Percentiles rank a stretch among this genome's conserved stretches.
Evolutionary conservation across 2,329 filamentous ascomycete genomes (phyloP).

Genomic region (Dryadomyces quercus-mongolicae): DNA sequence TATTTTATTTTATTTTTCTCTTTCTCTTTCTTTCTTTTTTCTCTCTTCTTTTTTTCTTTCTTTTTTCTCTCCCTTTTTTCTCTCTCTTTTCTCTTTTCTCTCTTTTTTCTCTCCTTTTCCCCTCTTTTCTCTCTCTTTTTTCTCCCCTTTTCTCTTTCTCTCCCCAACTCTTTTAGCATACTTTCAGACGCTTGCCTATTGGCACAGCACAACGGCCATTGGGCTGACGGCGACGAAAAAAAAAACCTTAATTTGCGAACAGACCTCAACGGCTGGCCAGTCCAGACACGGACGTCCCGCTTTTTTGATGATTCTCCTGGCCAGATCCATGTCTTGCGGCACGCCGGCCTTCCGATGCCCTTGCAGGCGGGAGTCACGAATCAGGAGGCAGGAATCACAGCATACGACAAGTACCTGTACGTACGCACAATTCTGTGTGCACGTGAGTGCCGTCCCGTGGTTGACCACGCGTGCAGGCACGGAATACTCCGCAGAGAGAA

Average conservation of each 20-base stretch:
- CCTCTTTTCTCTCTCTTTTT: neutral
- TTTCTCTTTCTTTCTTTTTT: too few relatives aligned
- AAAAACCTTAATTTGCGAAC: neutral
- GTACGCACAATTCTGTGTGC: too few relatives aligned
- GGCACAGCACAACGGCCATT: neutral
- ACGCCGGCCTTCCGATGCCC: too few relatives aligned
- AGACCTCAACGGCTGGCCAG: too few relatives aligned
- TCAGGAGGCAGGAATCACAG: too few relatives aligned
- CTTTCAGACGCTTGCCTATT: too few relatives aligned
- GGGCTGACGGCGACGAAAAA: neutral
- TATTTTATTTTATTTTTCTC: neutral
- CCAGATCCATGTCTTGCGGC: too few relatives aligned
- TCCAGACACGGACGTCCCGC: neutral
- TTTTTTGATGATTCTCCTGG: neutral
- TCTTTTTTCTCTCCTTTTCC: neutral
- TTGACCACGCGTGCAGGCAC: too few relatives aligned
- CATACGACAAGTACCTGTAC: too few relatives aligned
- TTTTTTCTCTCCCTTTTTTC: neutral
- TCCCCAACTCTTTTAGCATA: neutral
- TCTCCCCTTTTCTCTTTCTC: neutral
- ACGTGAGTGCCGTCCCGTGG: too few relatives aligned
- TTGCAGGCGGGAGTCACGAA: too few relatives aligned
- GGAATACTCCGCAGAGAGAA: too few relatives aligned
- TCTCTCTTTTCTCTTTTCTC: neutral
- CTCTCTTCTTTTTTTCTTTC: neutral